Evolutionary conservation across 164 flowering plant species (phyloP).

Genomic region (Litsea cubeba): DNA sequence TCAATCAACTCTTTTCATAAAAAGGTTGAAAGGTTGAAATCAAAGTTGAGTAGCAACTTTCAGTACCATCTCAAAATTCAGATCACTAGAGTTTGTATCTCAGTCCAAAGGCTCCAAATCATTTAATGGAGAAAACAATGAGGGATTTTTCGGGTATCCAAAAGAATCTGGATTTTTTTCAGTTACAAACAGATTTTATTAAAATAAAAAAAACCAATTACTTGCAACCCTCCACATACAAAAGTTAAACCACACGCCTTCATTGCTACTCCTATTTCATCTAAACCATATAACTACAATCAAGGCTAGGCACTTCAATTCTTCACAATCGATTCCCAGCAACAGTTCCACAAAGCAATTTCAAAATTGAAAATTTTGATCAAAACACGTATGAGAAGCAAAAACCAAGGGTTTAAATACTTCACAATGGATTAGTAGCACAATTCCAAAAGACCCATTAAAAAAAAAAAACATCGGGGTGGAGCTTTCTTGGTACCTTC

Average conservation of each 20-base stretch:
- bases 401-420: not conserved
- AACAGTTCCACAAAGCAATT: too few relatives aligned
- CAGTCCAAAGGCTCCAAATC: not conserved
- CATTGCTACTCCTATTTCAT: too few relatives aligned
- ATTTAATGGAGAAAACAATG: not conserved
- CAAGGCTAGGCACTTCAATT: too few relatives aligned
- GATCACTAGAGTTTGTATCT: not conserved
- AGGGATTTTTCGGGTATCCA: not conserved
- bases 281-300: too few relatives aligned
- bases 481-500: slow-evolving; percentile 30
- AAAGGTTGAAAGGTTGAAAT: not conserved
- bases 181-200: too few relatives aligned
- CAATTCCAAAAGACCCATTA: not conserved
- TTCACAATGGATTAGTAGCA: not conserved
- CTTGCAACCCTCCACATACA: too few relatives aligned
- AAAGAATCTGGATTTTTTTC: too few relatives aligned
- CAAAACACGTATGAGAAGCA: not conserved
- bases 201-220: too few relatives aligned
- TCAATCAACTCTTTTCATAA: too few relatives aligned
- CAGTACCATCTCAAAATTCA: not conserved
- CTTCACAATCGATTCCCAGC: too few relatives aligned
- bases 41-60: not conserved
- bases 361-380: not conserved
- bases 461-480: not conserved
- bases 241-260: too few relatives aligned